Conservation (phyloP, 768 basidiomycete genomes). For the Boletus bicolor region DNA sequence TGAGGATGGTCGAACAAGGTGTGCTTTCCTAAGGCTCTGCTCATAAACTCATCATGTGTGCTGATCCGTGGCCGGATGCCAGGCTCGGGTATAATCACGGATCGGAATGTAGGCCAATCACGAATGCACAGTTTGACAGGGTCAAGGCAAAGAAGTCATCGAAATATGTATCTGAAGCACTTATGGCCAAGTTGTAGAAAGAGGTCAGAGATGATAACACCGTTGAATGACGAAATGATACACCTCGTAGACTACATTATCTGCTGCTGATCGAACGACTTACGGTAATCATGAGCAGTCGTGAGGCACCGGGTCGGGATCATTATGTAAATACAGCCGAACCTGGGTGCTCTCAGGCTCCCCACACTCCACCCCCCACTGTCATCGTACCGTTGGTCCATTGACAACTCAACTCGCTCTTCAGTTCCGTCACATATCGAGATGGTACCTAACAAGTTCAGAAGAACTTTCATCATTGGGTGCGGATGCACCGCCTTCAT, state of each 20-base stretch:
- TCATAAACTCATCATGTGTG: neutral
- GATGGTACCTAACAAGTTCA: slow-evolving; percentile 8
- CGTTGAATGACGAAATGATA: neutral
- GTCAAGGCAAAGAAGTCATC: slow-evolving; percentile 69
- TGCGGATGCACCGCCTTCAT: slow-evolving; percentile 21
- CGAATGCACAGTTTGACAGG: slow-evolving; percentile 62
- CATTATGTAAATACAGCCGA: neutral
- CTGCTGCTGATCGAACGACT: neutral
- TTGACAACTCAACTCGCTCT: neutral
- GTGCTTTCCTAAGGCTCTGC: neutral
- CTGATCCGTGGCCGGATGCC: neutral
- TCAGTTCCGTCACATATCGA: neutral
- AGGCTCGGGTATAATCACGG: slow-evolving; percentile 82
- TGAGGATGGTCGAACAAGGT: slow-evolving; percentile 63
- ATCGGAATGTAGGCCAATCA: slow-evolving; percentile 57
- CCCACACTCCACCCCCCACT: neutral
- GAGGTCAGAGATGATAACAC: too few relatives aligned
- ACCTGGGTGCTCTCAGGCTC: neutral
- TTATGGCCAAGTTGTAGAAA: slow-evolving; percentile 34
- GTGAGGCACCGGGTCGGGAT: neutral
- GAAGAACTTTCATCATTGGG: slow-evolving; percentile 18
- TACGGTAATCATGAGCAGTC: too few relatives aligned
- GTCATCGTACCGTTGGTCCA: too few relatives aligned
- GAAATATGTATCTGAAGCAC: slow-evolving; percentile 29
- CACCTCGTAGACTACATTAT: neutral